Evolutionary conservation across 495 filamentous ascomycete genomes (phyloP).

Genomic region (Hapsidospora chrysogenum): DNA sequence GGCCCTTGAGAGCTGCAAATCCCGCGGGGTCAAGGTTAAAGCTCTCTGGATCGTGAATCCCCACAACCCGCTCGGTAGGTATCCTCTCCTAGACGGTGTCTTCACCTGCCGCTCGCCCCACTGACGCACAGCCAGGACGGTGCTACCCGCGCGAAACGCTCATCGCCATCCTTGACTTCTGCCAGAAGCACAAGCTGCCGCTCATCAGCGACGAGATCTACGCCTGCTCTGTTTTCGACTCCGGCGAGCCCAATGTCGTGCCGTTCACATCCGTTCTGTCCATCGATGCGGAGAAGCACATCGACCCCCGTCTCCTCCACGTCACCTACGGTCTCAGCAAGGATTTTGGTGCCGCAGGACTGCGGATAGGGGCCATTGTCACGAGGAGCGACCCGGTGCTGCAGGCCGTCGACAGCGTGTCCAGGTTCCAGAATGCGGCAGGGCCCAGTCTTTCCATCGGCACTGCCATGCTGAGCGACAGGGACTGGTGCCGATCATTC

Average conservation of each 20-base stretch:
- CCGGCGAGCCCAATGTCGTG: neutral
- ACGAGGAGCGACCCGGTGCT: slow-evolving; percentile 20
- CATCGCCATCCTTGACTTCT: slow-evolving; percentile 7
- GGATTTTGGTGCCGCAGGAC: slow-evolving; percentile 23
- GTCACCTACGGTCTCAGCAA: slow-evolving; percentile 25
- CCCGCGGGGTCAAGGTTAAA: slow-evolving; percentile 13
- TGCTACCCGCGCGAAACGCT: slow-evolving; percentile 9
- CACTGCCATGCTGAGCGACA: slow-evolving; percentile 22
- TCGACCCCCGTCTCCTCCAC: slow-evolving; percentile 19
- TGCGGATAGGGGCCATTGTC: slow-evolving; percentile 19
- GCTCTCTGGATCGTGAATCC: slow-evolving; percentile 30
- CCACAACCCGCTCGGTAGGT: slow-evolving; percentile 9
- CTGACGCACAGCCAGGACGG: no score
- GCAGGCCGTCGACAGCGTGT: slow-evolving; percentile 27
- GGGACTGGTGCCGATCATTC: slow-evolving; percentile 20
- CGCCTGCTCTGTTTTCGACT: slow-evolving; percentile 12
- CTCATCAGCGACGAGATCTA: slow-evolving; percentile 19
- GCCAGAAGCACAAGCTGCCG: slow-evolving; percentile 10
- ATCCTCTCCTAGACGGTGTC: neutral
- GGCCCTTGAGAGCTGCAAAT: slow-evolving; percentile 9
- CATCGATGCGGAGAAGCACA: slow-evolving; percentile 11
- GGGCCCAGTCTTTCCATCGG: slow-evolving; percentile 19
- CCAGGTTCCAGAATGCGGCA: slow-evolving; percentile 6
- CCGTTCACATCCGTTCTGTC: slow-evolving; percentile 21
- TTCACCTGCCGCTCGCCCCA: no score